Conservation (phyloP, 176 grass and related monocot genomes). For the Thinopyrum elongatum region DNA sequence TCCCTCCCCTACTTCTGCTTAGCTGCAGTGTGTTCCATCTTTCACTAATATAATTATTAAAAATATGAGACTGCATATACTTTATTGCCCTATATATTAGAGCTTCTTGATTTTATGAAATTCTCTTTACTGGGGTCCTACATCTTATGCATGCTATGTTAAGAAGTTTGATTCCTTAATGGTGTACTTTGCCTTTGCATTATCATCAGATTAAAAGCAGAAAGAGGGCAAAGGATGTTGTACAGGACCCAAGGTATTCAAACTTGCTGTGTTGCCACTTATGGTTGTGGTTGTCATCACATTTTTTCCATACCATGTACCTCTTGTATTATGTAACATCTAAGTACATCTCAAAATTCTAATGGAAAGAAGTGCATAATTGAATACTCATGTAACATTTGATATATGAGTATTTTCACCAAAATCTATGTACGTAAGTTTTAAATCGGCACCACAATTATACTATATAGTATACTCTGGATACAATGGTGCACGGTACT, state of each 20-base stretch:
- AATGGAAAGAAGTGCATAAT: not conserved
- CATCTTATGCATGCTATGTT: not conserved
- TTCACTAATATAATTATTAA: not conserved
- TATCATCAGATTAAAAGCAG: slow-evolving; percentile 38
- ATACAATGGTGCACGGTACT: not conserved
- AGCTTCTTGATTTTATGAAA: not conserved
- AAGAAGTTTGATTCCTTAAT: slow-evolving; percentile 10
- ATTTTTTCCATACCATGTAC: not conserved
- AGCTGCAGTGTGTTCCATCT: not conserved
- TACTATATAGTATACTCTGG: not conserved
- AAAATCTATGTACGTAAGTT: not conserved
- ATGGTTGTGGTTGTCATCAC: not conserved
- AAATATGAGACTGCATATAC: not conserved
- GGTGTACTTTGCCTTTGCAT: not conserved
- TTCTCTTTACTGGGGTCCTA: not conserved
- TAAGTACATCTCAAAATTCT: not conserved
- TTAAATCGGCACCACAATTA: not conserved
- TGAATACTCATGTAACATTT: not conserved
- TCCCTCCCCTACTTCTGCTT: not conserved
- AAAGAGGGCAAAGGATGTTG: slow-evolving; percentile 43
- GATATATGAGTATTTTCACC: not conserved
- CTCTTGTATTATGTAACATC: not conserved
- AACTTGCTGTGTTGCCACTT: not conserved
- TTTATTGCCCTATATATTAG: not conserved
- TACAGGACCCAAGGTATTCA: slow-evolving; percentile 34